Base-by-base conservation (phyloP, 352 stramenopile species). In the Globisporangium camurandrum region DNA sequence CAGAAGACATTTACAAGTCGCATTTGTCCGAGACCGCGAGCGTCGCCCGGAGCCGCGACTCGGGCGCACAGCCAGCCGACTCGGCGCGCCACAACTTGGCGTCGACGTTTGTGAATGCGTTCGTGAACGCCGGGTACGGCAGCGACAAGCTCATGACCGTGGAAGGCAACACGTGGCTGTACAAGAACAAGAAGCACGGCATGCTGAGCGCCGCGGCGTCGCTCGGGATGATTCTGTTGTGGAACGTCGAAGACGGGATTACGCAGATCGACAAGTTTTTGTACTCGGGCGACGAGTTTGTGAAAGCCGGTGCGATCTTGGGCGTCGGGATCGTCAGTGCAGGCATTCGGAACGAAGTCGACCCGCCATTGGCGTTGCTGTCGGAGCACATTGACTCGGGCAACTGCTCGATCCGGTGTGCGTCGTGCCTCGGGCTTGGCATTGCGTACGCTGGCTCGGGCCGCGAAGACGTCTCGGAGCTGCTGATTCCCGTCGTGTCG, bases 171-270 rank as follows among this genome's bases (percentile, higher is more conserved):
- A 94, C 95, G 46, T 99, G 97, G 97, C 64, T 99, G 26, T 99
- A 98, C 79, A 99, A 99, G 73, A 99, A 99, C 84, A 99, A 99
- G 69, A 97, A 99, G 70, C 95, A 99, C 59, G 97, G 96, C 47
- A 99, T 99, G 96, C 96, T 99, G 75, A 97, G 90, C 49, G 97
- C 97, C 0, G 94, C 97, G 2, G 97, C 97, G 14, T 99, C 95
- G 34, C 74, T 99, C 27, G 97, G 97, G 47, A 90, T 98, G 56
- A 97, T 99, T 47, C 91, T 99, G 66, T 75, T 99, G 3, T 99
- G 97, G 97, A 99, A 99, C 69, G 95, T 99, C 4, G 97, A 99
- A 68, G 97, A 99, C 74, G 96, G 97, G 22, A 88, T 99, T 53
- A 98, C 95, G 49, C 85, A 98, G 61, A 98, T 99, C 69, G 97